Base-by-base conservation (phyloP, 176 grass and related monocot genomes). In the Bromus sterilis region DNA sequence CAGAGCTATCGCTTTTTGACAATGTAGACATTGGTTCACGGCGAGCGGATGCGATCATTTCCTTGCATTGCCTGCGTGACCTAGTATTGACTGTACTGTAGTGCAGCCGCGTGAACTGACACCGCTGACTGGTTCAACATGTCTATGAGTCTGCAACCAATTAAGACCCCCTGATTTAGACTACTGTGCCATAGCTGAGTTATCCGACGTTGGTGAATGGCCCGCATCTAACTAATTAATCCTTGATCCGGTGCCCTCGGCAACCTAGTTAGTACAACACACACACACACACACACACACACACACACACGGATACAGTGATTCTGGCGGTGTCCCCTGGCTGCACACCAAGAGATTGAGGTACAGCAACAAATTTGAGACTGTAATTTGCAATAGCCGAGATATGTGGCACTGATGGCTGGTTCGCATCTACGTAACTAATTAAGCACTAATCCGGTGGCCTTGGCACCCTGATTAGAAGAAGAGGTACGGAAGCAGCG, bases 1-100 rank as follows among this genome's bases (percentile, higher is more conserved):
- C 68, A 29, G 25, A 28, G 11, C 2, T 1, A 42, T 40, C 0
- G 1, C 1, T 5, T 1, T 2, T 0, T 14, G 15, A 8, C 20
- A 9, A 55, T n/a, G 21, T 0, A 0, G 2, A 53, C 49, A 53
- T 0, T 6, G 21, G 48, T 2, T 16, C 18, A 53, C 7, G 7
- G 14, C 0, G 7, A 53, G 2, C 7, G 9, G 49, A 53, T 53
- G 49, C 49, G 6, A 2, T 4, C 1, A 7, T 49, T 49, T 49
- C 0, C n/a, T n/a, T n/a, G n/a, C 16, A 15, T 0, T 20, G 3
- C 12, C 42, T 1, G 1, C 16, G 43, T 46, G 14, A 15, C 43
- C 43, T 16, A 16, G 14, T 15, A 46, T 46, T 1, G 14, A 16
- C 43, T 53, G 49, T n/a, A 53, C 7, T 51, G 20, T 53, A 9